Evolutionary conservation across 2,329 filamentous ascomycete species (phyloP).

Genomic region (Orbilia blumenaviensis): DNA sequence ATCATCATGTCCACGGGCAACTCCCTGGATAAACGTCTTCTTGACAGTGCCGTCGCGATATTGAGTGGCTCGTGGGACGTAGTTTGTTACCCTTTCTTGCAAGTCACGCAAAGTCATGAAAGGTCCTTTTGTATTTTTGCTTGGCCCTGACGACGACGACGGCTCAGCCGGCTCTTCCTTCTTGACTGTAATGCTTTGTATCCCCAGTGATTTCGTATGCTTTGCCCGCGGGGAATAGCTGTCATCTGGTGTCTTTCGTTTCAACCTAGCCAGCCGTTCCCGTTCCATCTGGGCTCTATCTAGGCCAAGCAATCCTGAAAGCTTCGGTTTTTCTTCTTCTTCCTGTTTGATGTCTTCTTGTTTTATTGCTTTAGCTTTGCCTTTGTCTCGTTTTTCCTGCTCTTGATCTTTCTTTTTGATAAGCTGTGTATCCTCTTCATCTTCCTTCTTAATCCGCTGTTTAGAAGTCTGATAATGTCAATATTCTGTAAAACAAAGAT

Average conservation of each 20-base stretch:
- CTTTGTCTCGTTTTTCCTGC: not conserved
- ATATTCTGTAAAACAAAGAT: not conserved
- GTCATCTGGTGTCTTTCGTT: conserved; percentile 37
- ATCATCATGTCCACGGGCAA: conserved; percentile 70
- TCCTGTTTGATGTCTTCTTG: conserved; percentile 6
- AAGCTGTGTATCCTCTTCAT: conserved; percentile 5
- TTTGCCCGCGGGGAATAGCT: conserved; percentile 62
- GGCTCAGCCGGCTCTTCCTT: conserved; percentile 28
- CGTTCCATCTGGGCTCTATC: conserved; percentile 86
- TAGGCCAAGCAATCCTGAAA: conserved; percentile 62
- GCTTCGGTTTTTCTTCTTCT: conserved; percentile 31
- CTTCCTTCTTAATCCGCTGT: conserved; percentile 22
- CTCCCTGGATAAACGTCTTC: conserved; percentile 78
- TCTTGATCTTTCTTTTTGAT: conserved; percentile 18
- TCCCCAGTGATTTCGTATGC: conserved; percentile 35
- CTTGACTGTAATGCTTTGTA: conserved; percentile 14
- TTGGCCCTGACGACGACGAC: conserved; percentile 48
- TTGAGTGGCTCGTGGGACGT: conserved; percentile 58
- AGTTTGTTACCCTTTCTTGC: conserved; percentile 40
- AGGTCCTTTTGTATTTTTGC: conserved; percentile 43
- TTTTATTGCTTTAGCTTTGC: not conserved
- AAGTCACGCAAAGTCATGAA: conserved; percentile 40
- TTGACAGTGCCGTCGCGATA: conserved; percentile 75
- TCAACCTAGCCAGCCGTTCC: conserved; percentile 76
- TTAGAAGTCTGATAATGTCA: not conserved